These are phyloP conservation scores for Skeletonema tropicum DNA, from an alignment of 108 stramenopile species.

Conservation along the genomic window DNA sequence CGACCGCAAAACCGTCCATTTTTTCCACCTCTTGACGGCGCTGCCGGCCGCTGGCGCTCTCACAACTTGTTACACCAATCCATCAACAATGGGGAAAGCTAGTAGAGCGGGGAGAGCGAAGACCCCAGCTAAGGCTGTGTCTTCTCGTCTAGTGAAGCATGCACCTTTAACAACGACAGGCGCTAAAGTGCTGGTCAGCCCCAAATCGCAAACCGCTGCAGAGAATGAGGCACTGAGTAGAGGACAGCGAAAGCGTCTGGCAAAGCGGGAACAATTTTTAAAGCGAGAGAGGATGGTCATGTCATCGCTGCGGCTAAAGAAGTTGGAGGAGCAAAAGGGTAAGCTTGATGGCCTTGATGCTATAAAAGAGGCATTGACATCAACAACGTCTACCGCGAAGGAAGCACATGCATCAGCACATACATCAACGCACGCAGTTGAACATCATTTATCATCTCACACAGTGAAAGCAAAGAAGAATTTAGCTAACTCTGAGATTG, in stretches of 20 bases:
- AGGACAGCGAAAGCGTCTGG: slow-evolving; percentile 80
- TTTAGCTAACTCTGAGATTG: slow-evolving; percentile 61
- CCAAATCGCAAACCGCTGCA: slow-evolving; percentile 10
- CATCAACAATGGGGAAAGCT: slow-evolving; percentile 1
- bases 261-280: slow-evolving; percentile 81
- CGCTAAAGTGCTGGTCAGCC: background rate
- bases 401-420: slow-evolving; percentile 8
- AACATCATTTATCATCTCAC: slow-evolving; percentile 6
- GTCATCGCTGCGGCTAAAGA: slow-evolving; percentile 66
- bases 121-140: slow-evolving; percentile 11
- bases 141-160: slow-evolving; percentile 1
- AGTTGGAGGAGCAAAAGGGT: slow-evolving; percentile 73
- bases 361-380: slow-evolving; percentile 66
- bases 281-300: slow-evolving; percentile 80
- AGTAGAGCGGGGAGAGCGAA: slow-evolving; percentile 9
- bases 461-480: slow-evolving; percentile 67
- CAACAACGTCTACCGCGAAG: slow-evolving; percentile 1
- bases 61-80: too few species aligned
- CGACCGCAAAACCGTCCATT: too few species aligned
- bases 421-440: background rate
- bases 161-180: slow-evolving; percentile 2
- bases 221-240: slow-evolving; percentile 58
- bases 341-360: slow-evolving; percentile 84
- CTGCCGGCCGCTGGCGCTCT: too few species aligned
- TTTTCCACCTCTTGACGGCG: too few species aligned